A percentile compares a stretch with the other conserved stretches of the same genome.
These are phyloP conservation scores for Pseudocercospora crystallina DNA, from an alignment of 2,329 filamentous ascomycete genomes.

Conservation along the genomic window DNA sequence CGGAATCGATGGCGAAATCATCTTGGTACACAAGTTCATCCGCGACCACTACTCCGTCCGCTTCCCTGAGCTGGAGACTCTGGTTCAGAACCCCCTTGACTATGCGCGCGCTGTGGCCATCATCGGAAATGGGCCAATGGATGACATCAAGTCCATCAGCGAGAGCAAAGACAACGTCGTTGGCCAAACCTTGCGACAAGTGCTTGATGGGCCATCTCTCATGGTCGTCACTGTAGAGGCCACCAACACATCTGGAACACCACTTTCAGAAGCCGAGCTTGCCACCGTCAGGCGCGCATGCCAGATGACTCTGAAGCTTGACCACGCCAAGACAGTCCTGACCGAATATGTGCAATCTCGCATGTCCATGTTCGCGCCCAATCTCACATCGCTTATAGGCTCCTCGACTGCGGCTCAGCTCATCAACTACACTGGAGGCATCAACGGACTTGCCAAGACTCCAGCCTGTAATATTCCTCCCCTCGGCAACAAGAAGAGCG, in stretches of 20 bases:
- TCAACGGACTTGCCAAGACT: conserved; percentile 85
- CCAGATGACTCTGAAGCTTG: conserved; percentile 82
- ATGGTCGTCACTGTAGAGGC: conserved; percentile 97
- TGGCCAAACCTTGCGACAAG: conserved; percentile 70
- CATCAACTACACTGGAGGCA: conserved; percentile 88
- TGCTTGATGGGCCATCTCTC: conserved; percentile 83
- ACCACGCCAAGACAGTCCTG: conserved; percentile 80
- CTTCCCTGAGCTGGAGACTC: conserved; percentile 87
- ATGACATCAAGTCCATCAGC: conserved; percentile 79
- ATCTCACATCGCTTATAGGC: conserved; percentile 85
- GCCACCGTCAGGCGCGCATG: conserved; percentile 74
- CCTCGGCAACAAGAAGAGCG: conserved; percentile 84
- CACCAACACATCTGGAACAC: conserved; percentile 79
- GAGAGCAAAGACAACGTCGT: conserved; percentile 76
- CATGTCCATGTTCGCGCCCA: conserved; percentile 95
- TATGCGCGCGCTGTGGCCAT: conserved; percentile 95
- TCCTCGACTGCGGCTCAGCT: conserved; percentile 92
- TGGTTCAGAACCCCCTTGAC: conserved; percentile 88
- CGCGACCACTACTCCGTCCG: conserved; percentile 92
- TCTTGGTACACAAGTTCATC: conserved; percentile 92
- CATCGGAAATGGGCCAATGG: conserved; percentile 86
- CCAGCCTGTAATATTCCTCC: conserved; percentile 90
- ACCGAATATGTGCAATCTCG: conserved; percentile 95
- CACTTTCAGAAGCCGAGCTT: conserved; percentile 74
- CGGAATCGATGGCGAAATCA: conserved; percentile 88